phyloP scores from a whole-genome alignment of 257 asterid genomes.

The Plantago elongata region DNA sequence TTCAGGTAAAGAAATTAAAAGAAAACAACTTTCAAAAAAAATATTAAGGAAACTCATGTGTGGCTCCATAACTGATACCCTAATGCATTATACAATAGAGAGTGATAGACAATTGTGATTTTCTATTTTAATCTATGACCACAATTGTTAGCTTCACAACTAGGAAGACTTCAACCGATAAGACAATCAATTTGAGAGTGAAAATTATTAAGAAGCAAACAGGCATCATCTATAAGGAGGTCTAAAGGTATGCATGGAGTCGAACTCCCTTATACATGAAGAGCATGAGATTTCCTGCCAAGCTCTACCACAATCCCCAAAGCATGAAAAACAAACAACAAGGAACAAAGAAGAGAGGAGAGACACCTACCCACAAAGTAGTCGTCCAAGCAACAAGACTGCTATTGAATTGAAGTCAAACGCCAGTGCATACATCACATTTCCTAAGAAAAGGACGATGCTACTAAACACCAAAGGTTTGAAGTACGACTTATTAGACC shows the following conservation, averaged over 20 bases:
- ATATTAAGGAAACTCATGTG: no score
- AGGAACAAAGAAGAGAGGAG: conserved; percentile 11
- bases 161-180: background rate
- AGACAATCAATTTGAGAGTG: conserved; percentile 1
- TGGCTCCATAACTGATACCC: no score
- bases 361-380: conserved; percentile 73
- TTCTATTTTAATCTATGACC: background rate
- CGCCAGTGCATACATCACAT: conserved; percentile 82
- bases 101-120: no score
- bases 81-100: no score
- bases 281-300: background rate
- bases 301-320: background rate
- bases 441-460: conserved; percentile 66
- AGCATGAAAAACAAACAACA: conserved; percentile 7
- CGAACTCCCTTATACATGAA: no score
- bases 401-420: conserved; percentile 70
- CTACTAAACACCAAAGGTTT: conserved; percentile 93
- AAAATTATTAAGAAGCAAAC: background rate
- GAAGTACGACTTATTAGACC: conserved; percentile 94
- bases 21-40: no score
- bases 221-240: no score
- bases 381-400: conserved; percentile 74
- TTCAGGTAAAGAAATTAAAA: no score
- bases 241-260: no score
- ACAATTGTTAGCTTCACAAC: background rate